phyloP scores from a whole-genome alignment of 345 rosid species.

The Lepidium africanum region DNA sequence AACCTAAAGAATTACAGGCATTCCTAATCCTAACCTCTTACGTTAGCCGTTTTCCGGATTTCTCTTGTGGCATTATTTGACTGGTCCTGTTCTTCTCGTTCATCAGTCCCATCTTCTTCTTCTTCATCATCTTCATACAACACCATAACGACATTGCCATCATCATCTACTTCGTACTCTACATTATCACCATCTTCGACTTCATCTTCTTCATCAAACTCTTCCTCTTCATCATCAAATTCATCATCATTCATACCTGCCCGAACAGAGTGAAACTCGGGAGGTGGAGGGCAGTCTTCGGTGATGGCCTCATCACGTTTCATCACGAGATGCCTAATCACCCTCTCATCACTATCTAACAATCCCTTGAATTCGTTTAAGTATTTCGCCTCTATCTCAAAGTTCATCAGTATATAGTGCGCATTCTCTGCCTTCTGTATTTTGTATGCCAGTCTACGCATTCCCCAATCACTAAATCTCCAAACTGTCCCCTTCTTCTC shows the following conservation, averaged over 20 bases:
- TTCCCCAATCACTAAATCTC: constrained; percentile 92
- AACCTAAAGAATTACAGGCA: background rate
- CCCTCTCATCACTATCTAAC: constrained; percentile 79
- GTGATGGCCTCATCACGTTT: constrained; percentile 76
- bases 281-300: constrained; percentile 79
- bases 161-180: constrained; percentile 27
- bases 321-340: constrained; percentile 84
- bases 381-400: constrained; percentile 79
- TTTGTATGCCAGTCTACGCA: constrained; percentile 80
- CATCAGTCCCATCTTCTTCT: constrained; percentile 14
- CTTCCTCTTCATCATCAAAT: constrained; percentile 49
- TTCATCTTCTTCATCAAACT: constrained; percentile 28
- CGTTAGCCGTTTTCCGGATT: background rate
- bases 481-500: constrained; percentile 82
- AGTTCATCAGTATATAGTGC: constrained; percentile 87
- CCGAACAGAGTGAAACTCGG: constrained; percentile 56
- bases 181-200: constrained; percentile 26
- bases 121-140: constrained; percentile 24
- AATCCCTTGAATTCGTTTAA: constrained; percentile 70
- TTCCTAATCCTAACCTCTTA: constrained; percentile 9
- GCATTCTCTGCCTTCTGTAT: constrained; percentile 78
- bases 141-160: constrained; percentile 30
- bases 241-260: constrained; percentile 41
- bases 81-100: constrained; percentile 8
- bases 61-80: constrained; percentile 1